A percentile compares a stretch with the other conserved stretches of the same genome.
Evolutionary conservation across 352 stramenopile species (phyloP).

Genomic region (Phytophthora niederhauseri): DNA sequence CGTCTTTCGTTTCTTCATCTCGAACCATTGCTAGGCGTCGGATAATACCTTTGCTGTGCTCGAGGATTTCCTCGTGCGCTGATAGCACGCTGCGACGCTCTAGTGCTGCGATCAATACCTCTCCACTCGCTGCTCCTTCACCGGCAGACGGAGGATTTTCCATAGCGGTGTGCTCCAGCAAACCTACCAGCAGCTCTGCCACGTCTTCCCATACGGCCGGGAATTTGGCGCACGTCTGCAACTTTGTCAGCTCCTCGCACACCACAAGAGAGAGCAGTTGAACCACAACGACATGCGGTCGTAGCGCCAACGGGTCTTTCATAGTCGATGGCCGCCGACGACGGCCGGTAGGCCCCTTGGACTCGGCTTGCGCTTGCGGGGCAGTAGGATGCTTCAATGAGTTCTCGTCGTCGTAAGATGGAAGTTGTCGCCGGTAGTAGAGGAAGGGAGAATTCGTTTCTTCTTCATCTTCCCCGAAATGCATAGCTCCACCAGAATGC

Average conservation of each 20-base stretch:
- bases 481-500: conserved; percentile 8
- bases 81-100: conserved; percentile 68
- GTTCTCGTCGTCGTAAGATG: conserved; percentile 18
- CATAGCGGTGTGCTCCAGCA: conserved; percentile 58
- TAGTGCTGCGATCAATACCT: conserved; percentile 57
- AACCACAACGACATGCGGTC: conserved; percentile 61
- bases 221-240: conserved; percentile 50
- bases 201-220: conserved; percentile 59
- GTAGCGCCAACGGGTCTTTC: conserved; percentile 64
- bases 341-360: conserved; percentile 20
- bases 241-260: conserved; percentile 60
- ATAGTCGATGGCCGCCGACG: conserved; percentile 56
- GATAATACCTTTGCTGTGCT: conserved; percentile 68
- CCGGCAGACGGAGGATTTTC: conserved; percentile 24
- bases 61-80: conserved; percentile 76
- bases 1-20: conserved; percentile 24
- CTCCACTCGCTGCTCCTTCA: conserved; percentile 33
- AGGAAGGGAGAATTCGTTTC: conserved; percentile 49
- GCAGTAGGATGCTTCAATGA: conserved; percentile 10
- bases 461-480: conserved; percentile 45
- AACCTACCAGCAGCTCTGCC: conserved; percentile 55
- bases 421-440: conserved; percentile 64
- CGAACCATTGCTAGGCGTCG: conserved; percentile 55
- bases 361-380: background rate
- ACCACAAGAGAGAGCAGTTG: conserved; percentile 70